phyloP scores from a whole-genome alignment of 257 asterid genomes.

The Rehmannia glutinosa region DNA sequence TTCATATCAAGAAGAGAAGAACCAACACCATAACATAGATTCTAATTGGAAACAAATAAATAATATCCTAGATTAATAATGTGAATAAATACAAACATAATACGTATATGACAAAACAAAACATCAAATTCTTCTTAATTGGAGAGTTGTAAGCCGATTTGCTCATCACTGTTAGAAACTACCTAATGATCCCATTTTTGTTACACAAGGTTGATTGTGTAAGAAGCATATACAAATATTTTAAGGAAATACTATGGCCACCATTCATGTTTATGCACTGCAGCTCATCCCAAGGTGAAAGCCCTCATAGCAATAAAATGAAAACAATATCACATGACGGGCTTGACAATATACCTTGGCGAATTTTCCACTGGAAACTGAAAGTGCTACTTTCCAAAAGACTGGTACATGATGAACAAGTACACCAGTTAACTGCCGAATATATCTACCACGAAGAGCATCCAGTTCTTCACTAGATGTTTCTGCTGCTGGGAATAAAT shows the following conservation, averaged over 20 bases:
- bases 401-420: constrained; percentile 81
- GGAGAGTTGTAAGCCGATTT: not conserved
- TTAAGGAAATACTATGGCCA: constrained; percentile 3
- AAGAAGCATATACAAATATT: constrained; percentile 6
- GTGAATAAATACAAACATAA: constrained; percentile 6
- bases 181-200: not conserved
- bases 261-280: not conserved
- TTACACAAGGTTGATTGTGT: not conserved
- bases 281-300: constrained; percentile 3
- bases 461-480: constrained; percentile 62
- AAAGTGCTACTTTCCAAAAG: constrained; percentile 94
- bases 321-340: constrained; percentile 8
- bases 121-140: constrained; percentile 1
- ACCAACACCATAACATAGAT: not conserved
- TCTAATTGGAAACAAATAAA: not conserved
- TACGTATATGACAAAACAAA: not conserved
- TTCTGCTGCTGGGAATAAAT: constrained; percentile 39
- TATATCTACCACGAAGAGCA: constrained; percentile 80
- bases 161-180: not conserved
- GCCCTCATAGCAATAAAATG: not conserved
- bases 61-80: constrained; percentile 1
- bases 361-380: constrained; percentile 92
- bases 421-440: constrained; percentile 84
- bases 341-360: constrained; percentile 59
- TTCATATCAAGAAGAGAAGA: constrained; percentile 16